Conservation (phyloP, 2,329 filamentous ascomycete genomes). For the Colletotrichum spinosum region DNA sequence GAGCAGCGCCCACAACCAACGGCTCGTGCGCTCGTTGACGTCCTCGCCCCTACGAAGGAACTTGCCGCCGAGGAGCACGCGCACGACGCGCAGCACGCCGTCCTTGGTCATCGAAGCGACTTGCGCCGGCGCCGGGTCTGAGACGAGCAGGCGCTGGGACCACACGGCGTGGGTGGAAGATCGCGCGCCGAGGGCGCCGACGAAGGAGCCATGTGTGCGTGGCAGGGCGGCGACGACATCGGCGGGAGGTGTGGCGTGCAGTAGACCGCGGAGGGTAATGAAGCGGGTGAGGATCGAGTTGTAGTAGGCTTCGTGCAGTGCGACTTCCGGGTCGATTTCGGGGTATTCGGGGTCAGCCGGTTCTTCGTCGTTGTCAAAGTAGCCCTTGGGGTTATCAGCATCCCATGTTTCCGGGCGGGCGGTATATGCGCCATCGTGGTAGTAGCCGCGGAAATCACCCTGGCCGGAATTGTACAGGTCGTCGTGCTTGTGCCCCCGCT, state of each 20-base stretch:
- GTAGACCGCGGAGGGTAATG: slow-evolving; percentile 67
- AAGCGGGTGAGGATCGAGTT: slow-evolving; percentile 74
- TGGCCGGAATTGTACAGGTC: slow-evolving; percentile 60
- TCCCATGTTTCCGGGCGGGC: slow-evolving; percentile 61
- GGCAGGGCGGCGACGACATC: slow-evolving; percentile 65
- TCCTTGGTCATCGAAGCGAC: slow-evolving; percentile 74
- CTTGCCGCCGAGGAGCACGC: slow-evolving; percentile 73
- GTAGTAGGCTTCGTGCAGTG: slow-evolving; percentile 76
- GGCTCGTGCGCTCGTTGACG: slow-evolving; percentile 75
- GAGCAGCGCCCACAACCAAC: slow-evolving; percentile 88
- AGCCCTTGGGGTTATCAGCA: slow-evolving; percentile 36
- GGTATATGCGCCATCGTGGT: slow-evolving; percentile 83
- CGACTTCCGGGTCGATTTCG: slow-evolving; percentile 48
- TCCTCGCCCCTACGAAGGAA: slow-evolving; percentile 70
- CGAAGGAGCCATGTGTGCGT: slow-evolving; percentile 64
- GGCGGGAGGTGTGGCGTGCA: slow-evolving; percentile 68
- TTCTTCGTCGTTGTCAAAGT: slow-evolving; percentile 42
- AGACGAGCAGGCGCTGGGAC: slow-evolving; percentile 62
- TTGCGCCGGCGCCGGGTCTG: slow-evolving; percentile 69
- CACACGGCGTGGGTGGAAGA: slow-evolving; percentile 64
- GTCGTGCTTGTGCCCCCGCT: slow-evolving; percentile 48
- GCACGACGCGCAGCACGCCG: slow-evolving; percentile 74
- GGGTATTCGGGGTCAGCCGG: slow-evolving; percentile 44
- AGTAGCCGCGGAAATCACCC: slow-evolving; percentile 72
- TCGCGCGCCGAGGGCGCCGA: slow-evolving; percentile 64